Evolutionary conservation across 2,329 filamentous ascomycete genomes (phyloP).

Genomic region (Calycina marina): DNA sequence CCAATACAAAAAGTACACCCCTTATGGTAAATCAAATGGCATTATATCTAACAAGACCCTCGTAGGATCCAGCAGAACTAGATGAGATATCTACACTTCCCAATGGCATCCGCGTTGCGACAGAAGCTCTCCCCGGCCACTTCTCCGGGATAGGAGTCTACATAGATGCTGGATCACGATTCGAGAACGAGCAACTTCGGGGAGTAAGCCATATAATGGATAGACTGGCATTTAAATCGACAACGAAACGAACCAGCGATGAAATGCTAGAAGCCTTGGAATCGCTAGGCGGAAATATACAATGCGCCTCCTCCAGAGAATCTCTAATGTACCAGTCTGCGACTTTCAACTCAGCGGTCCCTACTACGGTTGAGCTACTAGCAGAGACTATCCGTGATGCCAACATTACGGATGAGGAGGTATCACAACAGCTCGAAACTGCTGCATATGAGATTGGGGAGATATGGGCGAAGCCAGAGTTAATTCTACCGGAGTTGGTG

Average conservation of each 20-base stretch:
- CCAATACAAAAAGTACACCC: conserved; percentile 21
- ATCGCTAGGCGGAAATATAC: conserved; percentile 83
- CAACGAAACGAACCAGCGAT: conserved; percentile 56
- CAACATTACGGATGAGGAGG: conserved; percentile 71
- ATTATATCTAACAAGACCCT: conserved; percentile 9
- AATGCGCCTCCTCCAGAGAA: conserved; percentile 90
- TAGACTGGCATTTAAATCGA: conserved; percentile 86
- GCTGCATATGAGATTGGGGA: conserved; percentile 92
- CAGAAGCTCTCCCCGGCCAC: conserved; percentile 83
- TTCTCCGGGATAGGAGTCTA: conserved; percentile 95
- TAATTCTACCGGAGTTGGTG: conserved; percentile 88
- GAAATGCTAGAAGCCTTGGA: conserved; percentile 81
- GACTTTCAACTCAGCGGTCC: conserved; percentile 88
- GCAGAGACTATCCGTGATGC: conserved; percentile 90
- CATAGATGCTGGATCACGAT: conserved; percentile 86
- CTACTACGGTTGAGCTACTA: conserved; percentile 65
- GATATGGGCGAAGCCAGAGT: conserved; percentile 94
- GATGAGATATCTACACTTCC: conserved; percentile 77
- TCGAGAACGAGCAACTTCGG: conserved; percentile 71
- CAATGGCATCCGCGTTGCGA: conserved; percentile 89
- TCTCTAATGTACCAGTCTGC: conserved; percentile 98
- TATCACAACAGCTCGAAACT: conserved; percentile 74
- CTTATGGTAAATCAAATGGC: neutral
- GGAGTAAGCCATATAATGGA: conserved; percentile 96
- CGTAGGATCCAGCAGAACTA: conserved; percentile 68